Conservation (phyloP, 2,329 filamentous ascomycete genomes). For the Metarhizium sp. region DNA sequence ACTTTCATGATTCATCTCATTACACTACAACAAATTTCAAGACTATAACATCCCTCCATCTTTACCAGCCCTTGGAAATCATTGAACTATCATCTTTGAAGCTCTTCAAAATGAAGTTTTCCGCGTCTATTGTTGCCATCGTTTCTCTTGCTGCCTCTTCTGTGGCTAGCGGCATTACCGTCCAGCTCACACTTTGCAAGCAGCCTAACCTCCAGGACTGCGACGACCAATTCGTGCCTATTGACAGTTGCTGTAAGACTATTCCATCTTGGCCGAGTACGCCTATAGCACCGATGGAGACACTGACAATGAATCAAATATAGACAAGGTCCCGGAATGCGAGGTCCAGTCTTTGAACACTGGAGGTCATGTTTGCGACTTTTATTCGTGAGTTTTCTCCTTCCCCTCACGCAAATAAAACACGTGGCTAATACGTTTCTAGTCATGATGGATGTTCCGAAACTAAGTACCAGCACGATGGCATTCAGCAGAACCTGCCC, state of each 20-base stretch:
- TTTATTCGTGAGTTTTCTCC: constrained; percentile 1
- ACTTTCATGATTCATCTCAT: too few species aligned
- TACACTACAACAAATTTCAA: too few species aligned
- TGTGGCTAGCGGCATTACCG: background rate
- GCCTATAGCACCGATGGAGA: too few species aligned
- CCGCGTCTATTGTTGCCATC: background rate
- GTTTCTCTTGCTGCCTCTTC: background rate
- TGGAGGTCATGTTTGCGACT: constrained; percentile 1
- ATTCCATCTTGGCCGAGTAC: too few species aligned
- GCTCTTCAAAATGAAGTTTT: constrained; percentile 1
- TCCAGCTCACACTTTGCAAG: constrained; percentile 1
- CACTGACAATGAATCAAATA: background rate
- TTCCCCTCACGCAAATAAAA: too few species aligned
- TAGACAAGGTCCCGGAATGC: background rate
- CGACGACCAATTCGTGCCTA: background rate
- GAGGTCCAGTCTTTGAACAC: constrained; percentile 1
- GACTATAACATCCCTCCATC: too few species aligned
- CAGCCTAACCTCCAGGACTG: constrained; percentile 2
- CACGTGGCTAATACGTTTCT: background rate
- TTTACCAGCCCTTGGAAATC: too few species aligned
- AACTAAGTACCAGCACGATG: background rate
- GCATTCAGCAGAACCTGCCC: background rate
- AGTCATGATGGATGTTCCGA: background rate
- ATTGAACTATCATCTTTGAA: background rate
- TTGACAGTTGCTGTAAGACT: constrained; percentile 3